Percentiles rank a stretch among this genome's conserved stretches.
Conservation (phyloP, 2,329 filamentous ascomycete species). For the Rhynchosporium graminicola region DNA sequence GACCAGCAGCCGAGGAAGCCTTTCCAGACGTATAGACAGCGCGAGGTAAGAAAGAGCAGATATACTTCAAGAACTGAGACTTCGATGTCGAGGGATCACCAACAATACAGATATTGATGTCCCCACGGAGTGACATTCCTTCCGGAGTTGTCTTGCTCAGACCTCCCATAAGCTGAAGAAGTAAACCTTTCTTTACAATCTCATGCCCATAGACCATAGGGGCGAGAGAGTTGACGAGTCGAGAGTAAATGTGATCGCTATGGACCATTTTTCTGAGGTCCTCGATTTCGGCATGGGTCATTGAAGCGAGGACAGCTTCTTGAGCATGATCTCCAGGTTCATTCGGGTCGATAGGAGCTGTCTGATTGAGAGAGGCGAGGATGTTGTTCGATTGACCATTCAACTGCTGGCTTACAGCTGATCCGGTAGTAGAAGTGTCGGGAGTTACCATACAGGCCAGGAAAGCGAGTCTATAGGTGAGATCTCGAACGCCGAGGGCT, state of each 20-base stretch:
- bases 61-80: slow-evolving; percentile 97
- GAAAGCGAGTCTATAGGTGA: slow-evolving; percentile 96
- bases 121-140: slow-evolving; percentile 92
- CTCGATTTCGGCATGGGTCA: slow-evolving; percentile 84
- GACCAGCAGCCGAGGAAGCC: slow-evolving; percentile 93
- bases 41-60: slow-evolving; percentile 93
- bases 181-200: slow-evolving; percentile 94
- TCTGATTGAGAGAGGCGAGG: slow-evolving; percentile 78
- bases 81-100: slow-evolving; percentile 97
- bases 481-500: slow-evolving; percentile 86
- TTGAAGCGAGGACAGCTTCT: slow-evolving; percentile 79
- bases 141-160: slow-evolving; percentile 89
- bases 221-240: slow-evolving; percentile 88
- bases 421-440: slow-evolving; percentile 78
- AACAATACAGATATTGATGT: slow-evolving; percentile 98
- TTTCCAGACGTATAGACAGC: slow-evolving; percentile 98
- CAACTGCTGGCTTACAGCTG: slow-evolving; percentile 66
- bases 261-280: slow-evolving; percentile 93
- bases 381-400: slow-evolving; percentile 80
- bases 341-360: slow-evolving; percentile 63
- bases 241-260: slow-evolving; percentile 90
- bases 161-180: slow-evolving; percentile 94
- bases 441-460: slow-evolving; percentile 94
- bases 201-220: slow-evolving; percentile 98
- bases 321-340: slow-evolving; percentile 83